These are phyloP conservation scores for Fusarium sororula DNA, from an alignment of 2,329 filamentous ascomycete species.

Conservation along the genomic window DNA sequence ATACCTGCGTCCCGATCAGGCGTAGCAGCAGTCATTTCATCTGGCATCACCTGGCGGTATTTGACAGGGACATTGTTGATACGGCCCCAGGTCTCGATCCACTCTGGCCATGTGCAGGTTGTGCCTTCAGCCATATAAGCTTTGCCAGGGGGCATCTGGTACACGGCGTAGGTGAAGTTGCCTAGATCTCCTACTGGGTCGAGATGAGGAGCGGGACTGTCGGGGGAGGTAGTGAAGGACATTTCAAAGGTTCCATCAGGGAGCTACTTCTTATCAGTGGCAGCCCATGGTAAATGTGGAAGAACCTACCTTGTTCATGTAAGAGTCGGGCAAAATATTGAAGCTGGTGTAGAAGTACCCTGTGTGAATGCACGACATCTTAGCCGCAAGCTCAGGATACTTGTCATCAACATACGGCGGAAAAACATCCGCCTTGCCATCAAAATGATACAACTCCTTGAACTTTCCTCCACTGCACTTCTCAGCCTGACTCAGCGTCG, in stretches of 20 bases:
- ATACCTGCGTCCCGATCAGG: slow-evolving; percentile 53
- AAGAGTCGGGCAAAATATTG: slow-evolving; percentile 55
- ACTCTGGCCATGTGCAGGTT: slow-evolving; percentile 57
- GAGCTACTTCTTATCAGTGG: slow-evolving; percentile 37
- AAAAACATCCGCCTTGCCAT: slow-evolving; percentile 62
- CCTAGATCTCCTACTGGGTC: slow-evolving; percentile 58
- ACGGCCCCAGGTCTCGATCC: slow-evolving; percentile 53
- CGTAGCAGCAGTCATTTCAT: slow-evolving; percentile 52
- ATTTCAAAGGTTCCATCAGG: slow-evolving; percentile 56
- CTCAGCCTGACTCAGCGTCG: slow-evolving; percentile 59
- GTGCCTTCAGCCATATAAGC: slow-evolving; percentile 59
- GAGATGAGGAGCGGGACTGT: slow-evolving; percentile 54
- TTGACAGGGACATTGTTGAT: slow-evolving; percentile 46
- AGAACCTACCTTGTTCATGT: slow-evolving; percentile 55
- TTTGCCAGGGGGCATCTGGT: slow-evolving; percentile 59
- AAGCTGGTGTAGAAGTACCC: slow-evolving; percentile 60
- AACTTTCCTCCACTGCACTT: slow-evolving; percentile 57
- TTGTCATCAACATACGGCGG: slow-evolving; percentile 55
- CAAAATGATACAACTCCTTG: slow-evolving; percentile 62
- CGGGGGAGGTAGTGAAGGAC: slow-evolving; percentile 55
- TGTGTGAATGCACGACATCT: slow-evolving; percentile 62
- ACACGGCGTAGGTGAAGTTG: slow-evolving; percentile 58
- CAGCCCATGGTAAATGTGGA: accelerated
- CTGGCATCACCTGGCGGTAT: slow-evolving; percentile 52
- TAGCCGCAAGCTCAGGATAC: slow-evolving; percentile 55